phyloP scores from a whole-genome alignment of 2,329 filamentous ascomycete genomes.

The Moelleriella libera region DNA sequence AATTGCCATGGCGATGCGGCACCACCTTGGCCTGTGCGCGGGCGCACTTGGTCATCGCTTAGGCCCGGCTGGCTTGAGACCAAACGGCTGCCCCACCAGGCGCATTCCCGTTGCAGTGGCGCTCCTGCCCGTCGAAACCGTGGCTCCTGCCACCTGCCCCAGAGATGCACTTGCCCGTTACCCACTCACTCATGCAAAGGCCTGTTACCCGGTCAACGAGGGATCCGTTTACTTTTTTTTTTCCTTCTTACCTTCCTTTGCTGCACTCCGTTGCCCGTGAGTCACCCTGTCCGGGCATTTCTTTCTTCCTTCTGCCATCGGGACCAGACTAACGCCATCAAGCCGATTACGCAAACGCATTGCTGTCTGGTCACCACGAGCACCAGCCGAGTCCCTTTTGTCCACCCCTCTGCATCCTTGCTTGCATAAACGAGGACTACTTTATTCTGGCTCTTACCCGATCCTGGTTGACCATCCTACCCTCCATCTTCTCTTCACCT shows the following conservation, averaged over 20 bases:
- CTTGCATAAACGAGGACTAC: not conserved
- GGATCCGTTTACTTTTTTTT: not conserved
- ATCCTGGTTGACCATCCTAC: too few relatives aligned
- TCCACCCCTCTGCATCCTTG: not conserved
- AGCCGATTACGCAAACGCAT: not conserved
- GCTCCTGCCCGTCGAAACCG: not conserved
- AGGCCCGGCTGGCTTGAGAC: not conserved
- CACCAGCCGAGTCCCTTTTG: not conserved
- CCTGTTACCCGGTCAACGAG: not conserved
- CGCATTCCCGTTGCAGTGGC: not conserved
- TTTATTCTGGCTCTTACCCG: too few relatives aligned
- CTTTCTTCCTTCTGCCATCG: not conserved
- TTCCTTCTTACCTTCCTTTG: too few relatives aligned
- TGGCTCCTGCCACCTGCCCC: too few relatives aligned
- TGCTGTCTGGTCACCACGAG: not conserved
- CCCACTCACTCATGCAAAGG: not conserved
- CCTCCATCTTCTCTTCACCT: not conserved
- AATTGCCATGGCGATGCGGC: not conserved
- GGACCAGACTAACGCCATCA: not conserved
- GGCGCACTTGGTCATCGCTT: not conserved
- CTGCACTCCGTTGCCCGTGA: not conserved
- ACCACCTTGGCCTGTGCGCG: too few relatives aligned
- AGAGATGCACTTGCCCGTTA: too few relatives aligned
- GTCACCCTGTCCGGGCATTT: not conserved
- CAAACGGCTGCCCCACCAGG: not conserved